Conservation (phyloP, 2,329 filamentous ascomycete genomes). For the Catunica adiposa region DNA sequence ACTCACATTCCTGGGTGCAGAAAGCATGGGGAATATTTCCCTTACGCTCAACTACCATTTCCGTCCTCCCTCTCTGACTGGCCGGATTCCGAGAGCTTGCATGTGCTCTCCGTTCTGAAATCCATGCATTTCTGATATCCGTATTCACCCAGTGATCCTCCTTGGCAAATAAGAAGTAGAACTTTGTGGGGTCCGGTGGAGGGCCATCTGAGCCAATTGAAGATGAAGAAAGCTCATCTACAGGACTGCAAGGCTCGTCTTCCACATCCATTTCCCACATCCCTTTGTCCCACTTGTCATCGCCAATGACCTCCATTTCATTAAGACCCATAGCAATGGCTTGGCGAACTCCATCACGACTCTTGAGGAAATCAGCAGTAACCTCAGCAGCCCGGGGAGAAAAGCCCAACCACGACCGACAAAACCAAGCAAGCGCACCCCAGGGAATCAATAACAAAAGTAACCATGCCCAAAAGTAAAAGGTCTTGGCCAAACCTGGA, state of each 20-base stretch:
- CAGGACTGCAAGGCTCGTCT: background rate
- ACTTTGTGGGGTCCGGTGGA: slow-evolving; percentile 23
- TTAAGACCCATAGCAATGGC: slow-evolving; percentile 41
- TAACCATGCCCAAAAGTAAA: slow-evolving; percentile 25
- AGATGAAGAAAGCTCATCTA: background rate
- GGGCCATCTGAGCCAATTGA: background rate
- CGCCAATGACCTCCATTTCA: slow-evolving; percentile 41
- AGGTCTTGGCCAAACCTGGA: slow-evolving; percentile 26
- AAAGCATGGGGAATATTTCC: slow-evolving; percentile 43
- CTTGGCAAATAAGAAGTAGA: slow-evolving; percentile 43
- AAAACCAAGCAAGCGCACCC: slow-evolving; percentile 26
- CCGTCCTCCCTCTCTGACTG: slow-evolving; percentile 24
- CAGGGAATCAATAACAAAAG: slow-evolving; percentile 29
- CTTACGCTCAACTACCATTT: slow-evolving; percentile 35
- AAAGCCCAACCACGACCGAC: slow-evolving; percentile 30
- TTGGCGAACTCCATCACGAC: slow-evolving; percentile 41
- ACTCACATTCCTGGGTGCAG: slow-evolving; percentile 29
- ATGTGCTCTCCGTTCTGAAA: slow-evolving; percentile 20
- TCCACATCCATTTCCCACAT: slow-evolving; percentile 31
- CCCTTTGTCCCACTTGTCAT: slow-evolving; percentile 42
- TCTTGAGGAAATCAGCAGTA: slow-evolving; percentile 38
- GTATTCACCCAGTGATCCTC: slow-evolving; percentile 47
- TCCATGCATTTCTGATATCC: slow-evolving; percentile 38
- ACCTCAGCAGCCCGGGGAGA: slow-evolving; percentile 31
- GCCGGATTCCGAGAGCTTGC: background rate